These are phyloP conservation scores for Pythium folliculosum DNA, from an alignment of 352 stramenopile genomes.

Conservation along the genomic window DNA sequence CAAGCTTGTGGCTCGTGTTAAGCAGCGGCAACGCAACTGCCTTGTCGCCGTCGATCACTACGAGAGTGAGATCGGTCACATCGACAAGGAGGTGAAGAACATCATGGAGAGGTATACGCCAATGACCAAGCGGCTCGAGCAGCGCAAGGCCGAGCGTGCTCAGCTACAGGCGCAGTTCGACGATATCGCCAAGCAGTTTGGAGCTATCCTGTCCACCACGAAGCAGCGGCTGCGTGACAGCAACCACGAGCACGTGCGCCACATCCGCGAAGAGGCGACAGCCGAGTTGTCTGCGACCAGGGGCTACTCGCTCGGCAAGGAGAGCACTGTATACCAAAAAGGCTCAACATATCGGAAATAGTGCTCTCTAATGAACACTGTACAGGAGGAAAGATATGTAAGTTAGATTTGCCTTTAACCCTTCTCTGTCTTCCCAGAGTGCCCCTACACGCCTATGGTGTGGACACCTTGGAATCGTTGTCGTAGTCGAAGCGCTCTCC, in stretches of 20 bases:
- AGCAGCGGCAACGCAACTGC: slow-evolving; percentile 64
- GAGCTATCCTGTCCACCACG: slow-evolving; percentile 61
- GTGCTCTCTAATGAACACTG: not conserved
- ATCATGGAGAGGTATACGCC: slow-evolving; percentile 70
- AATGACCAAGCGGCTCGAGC: slow-evolving; percentile 58
- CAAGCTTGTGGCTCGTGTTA: slow-evolving; percentile 69
- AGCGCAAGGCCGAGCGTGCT: slow-evolving; percentile 48
- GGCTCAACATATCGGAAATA: slow-evolving; percentile 22
- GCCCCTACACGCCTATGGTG: slow-evolving; percentile 34
- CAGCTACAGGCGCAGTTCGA: slow-evolving; percentile 51
- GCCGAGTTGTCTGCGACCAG: slow-evolving; percentile 45
- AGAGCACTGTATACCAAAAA: slow-evolving; percentile 70
- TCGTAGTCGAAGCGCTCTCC: slow-evolving; percentile 46
- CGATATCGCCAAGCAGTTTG: slow-evolving; percentile 54
- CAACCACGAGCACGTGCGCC: slow-evolving; percentile 59
- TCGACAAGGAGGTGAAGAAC: slow-evolving; percentile 58
- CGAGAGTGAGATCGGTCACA: slow-evolving; percentile 56
- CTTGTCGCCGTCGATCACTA: slow-evolving; percentile 52
- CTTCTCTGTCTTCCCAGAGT: no score
- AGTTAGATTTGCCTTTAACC: not conserved
- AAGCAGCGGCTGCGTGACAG: slow-evolving; percentile 56
- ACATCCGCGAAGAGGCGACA: slow-evolving; percentile 62
- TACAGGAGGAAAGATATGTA: not conserved
- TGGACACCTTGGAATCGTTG: slow-evolving; percentile 56
- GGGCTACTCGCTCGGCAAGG: slow-evolving; percentile 56